A percentile compares a stretch with the other conserved stretches of the same genome.
Conservation (phyloP, 768 basidiomycete genomes). For the Hericium rajendrae region DNA sequence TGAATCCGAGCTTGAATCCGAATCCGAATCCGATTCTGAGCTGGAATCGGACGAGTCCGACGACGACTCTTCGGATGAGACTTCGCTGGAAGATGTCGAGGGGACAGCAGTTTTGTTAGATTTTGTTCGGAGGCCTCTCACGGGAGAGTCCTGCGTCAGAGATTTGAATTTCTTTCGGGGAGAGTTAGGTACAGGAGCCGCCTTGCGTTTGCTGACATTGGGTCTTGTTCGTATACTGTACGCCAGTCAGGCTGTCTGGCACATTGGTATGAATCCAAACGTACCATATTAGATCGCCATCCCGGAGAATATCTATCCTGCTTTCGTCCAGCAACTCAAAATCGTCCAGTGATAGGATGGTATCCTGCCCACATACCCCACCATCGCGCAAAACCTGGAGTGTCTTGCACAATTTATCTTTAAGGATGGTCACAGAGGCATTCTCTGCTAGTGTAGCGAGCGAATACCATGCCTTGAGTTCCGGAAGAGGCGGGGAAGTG, state of each 20-base stretch:
- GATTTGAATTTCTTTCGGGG: conserved; percentile 2
- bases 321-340: conserved; percentile 12
- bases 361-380: not conserved
- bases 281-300: conserved; percentile 12
- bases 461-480: conserved; percentile 13
- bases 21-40: conserved; percentile 3
- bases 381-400: conserved; percentile 8
- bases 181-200: not conserved
- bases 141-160: not conserved
- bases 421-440: conserved; percentile 1
- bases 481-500: conserved; percentile 4
- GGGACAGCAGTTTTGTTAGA: not conserved
- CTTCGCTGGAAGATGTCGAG: conserved; percentile 12
- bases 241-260: not conserved
- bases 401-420: conserved; percentile 4
- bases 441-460: not conserved
- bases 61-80: conserved; percentile 19
- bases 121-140: no score
- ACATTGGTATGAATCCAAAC: not conserved
- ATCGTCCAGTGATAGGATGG: conserved; percentile 11
- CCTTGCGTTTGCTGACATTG: conserved; percentile 4
- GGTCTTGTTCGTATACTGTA: not conserved
- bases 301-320: conserved; percentile 7
- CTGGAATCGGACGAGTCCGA: conserved; percentile 7
- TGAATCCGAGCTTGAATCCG: conserved; percentile 14